These are phyloP conservation scores for Leishmania tarentolae DNA, from an alignment of 208 protist genomes.

Conservation along the genomic window DNA sequence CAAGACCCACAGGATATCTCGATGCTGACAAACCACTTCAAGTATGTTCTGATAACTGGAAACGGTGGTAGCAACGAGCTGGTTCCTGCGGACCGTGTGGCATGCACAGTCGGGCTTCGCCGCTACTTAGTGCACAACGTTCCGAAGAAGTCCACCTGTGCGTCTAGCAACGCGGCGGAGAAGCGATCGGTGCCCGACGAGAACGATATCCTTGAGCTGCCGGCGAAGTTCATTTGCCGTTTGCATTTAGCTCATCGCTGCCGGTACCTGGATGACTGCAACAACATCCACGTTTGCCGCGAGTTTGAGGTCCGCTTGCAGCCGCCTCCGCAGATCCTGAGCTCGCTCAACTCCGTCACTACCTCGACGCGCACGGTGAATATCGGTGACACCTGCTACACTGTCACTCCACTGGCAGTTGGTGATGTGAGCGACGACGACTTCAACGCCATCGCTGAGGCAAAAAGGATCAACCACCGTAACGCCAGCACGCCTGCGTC, in stretches of 20 bases:
- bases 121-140: conserved; percentile 81
- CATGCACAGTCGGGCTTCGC: conserved; percentile 81
- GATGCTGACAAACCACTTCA: conserved; percentile 65
- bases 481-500: conserved; percentile 22
- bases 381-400: conserved; percentile 78
- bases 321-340: conserved; percentile 69
- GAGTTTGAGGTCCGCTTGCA: conserved; percentile 80
- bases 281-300: conserved; percentile 92
- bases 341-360: conserved; percentile 46
- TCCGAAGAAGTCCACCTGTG: conserved; percentile 29
- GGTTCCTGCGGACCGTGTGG: conserved; percentile 75
- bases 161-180: conserved; percentile 6
- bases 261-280: conserved; percentile 91
- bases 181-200: conserved; percentile 24
- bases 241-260: conserved; percentile 88
- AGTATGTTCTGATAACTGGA: conserved; percentile 69
- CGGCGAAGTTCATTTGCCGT: conserved; percentile 85
- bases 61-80: conserved; percentile 67
- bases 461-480: conserved; percentile 41
- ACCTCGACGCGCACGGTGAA: conserved; percentile 63
- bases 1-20: conserved; percentile 82
- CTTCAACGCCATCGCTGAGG: conserved; percentile 67
- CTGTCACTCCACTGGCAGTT: conserved; percentile 60
- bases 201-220: conserved; percentile 64
- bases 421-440: conserved; percentile 76